A percentile compares a stretch with the other conserved stretches of the same genome.
phyloP scores from a whole-genome alignment of 2,329 filamentous ascomycete species.

The Diaporthe citriasiana region DNA sequence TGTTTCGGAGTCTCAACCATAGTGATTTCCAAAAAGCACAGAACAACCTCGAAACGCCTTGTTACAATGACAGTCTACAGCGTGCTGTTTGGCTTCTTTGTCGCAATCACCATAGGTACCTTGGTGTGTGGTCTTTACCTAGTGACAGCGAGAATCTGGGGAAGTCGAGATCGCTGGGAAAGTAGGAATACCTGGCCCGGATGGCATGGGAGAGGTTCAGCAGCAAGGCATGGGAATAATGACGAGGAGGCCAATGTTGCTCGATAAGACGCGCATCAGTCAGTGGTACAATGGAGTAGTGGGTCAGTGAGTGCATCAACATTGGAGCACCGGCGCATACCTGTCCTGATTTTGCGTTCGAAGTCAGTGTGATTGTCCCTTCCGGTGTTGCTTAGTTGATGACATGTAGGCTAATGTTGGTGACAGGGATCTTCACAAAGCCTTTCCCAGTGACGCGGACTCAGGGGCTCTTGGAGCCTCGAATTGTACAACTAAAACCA shows the following conservation, averaged over 20 bases:
- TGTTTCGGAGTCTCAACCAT: background rate
- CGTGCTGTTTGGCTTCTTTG: background rate
- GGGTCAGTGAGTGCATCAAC: background rate
- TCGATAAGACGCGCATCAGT: background rate
- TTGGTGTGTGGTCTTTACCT: background rate
- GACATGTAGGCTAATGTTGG: background rate
- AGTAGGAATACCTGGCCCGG: fast-evolving
- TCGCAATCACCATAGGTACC: background rate
- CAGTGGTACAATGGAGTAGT: background rate
- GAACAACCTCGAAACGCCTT: no score
- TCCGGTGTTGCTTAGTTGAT: background rate
- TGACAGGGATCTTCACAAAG: background rate
- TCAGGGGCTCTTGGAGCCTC: fast-evolving
- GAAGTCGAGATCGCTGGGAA: background rate
- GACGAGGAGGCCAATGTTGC: background rate
- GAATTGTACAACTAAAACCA: background rate
- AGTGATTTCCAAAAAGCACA: background rate
- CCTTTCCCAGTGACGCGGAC: background rate
- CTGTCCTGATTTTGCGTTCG: background rate
- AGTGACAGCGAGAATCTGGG: background rate
- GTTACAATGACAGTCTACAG: background rate
- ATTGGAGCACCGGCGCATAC: background rate
- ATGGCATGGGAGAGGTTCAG: fast-evolving
- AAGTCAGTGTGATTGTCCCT: background rate
- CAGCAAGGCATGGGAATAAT: background rate